These are phyloP conservation scores for Castanospermum australe DNA, from an alignment of 306 rosid species.

Conservation along the genomic window DNA sequence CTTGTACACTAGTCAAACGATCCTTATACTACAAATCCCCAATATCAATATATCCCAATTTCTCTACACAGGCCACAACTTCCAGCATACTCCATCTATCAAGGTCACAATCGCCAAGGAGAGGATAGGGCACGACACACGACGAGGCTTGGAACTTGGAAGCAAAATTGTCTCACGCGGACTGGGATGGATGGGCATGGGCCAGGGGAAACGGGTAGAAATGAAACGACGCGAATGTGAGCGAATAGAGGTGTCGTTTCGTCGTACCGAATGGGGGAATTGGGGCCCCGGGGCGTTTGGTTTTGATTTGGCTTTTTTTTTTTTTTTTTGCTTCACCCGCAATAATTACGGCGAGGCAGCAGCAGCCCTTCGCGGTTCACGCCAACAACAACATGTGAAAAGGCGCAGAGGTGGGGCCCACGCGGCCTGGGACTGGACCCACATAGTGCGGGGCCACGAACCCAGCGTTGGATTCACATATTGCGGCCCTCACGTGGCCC, in stretches of 20 bases:
- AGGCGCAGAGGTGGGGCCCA: neutral
- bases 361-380: slow-evolving; percentile 8
- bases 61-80: no score
- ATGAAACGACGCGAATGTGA: neutral
- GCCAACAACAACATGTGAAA: slow-evolving; percentile 1
- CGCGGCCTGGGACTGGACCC: neutral
- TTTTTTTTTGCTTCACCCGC: neutral
- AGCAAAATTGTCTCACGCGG: no score
- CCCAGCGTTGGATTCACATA: neutral
- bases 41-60: no score
- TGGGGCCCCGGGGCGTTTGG: neutral
- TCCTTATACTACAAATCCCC: no score
- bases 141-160: no score
- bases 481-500: slow-evolving; percentile 18
- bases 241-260: slow-evolving; percentile 2
- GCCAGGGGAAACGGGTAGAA: neutral
- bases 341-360: slow-evolving; percentile 29
- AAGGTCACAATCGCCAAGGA: no score
- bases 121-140: no score
- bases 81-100: no score
- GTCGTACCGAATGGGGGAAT: neutral
- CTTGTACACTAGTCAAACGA: no score
- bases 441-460: neutral
- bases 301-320: neutral
- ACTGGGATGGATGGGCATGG: no score